Conservation (phyloP, 129 eudicot species). For the Chrysanthemum makinoi region DNA sequence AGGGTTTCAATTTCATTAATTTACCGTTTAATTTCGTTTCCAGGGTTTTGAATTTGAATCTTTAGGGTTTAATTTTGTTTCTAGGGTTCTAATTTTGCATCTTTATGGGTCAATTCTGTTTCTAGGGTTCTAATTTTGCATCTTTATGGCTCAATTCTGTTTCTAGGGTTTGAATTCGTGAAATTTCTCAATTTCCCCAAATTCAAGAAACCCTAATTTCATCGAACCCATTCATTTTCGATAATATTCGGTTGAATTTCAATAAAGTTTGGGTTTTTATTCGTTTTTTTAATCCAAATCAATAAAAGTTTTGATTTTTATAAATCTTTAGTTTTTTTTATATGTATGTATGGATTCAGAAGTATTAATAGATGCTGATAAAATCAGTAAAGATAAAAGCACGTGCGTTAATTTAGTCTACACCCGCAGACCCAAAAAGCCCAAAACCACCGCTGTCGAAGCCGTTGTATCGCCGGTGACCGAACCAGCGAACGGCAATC, state of each 20-base stretch:
- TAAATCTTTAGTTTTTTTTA: not conserved
- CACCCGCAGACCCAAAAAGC: slow-evolving; percentile 38
- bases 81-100: not conserved
- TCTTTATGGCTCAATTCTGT: not conserved
- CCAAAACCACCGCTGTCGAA: slow-evolving; percentile 7
- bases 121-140: not conserved
- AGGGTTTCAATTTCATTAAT: too few relatives aligned
- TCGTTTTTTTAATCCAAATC: not conserved
- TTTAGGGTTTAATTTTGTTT: too few relatives aligned
- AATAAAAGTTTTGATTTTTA: slow-evolving; percentile 28
- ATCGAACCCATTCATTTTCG: not conserved
- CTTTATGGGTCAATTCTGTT: not conserved
- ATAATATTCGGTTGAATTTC: slow-evolving; percentile 16
- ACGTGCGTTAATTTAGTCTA: slow-evolving; percentile 62
- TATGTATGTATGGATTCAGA: slow-evolving; percentile 77
- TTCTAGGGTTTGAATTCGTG: not conserved
- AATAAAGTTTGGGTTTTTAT: slow-evolving; percentile 29
- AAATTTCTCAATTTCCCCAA: not conserved
- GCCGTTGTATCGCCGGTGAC: too few relatives aligned
- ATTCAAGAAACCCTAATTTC: too few relatives aligned
- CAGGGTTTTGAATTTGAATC: too few relatives aligned
- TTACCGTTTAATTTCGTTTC: not conserved
- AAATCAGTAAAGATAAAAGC: slow-evolving; percentile 41
- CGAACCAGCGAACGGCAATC: too few relatives aligned
- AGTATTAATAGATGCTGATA: slow-evolving; percentile 44